Percentiles rank a stretch among this genome's conserved stretches.
Evolutionary conservation across 805 yeast species (phyloP).

Genomic region (Spathaspora hagerdaliae): DNA sequence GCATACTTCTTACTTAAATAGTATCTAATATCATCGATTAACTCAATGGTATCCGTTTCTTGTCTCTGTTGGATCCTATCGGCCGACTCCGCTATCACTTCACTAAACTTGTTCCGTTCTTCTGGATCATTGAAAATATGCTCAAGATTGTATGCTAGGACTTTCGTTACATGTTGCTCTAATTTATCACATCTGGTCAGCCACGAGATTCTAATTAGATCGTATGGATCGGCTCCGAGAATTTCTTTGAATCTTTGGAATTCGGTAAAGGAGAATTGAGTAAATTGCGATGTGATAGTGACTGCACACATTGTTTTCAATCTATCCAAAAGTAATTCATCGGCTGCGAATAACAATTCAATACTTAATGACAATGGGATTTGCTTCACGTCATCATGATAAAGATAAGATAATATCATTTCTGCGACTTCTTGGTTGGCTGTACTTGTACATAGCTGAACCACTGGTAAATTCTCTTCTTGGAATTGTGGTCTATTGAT

Average conservation of each 20-base stretch:
- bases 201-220: conserved; percentile 65
- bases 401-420: conserved; percentile 50
- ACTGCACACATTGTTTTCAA: conserved; percentile 63
- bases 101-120: conserved; percentile 18
- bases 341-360: conserved; percentile 58
- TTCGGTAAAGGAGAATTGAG: conserved; percentile 15
- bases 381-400: conserved; percentile 50
- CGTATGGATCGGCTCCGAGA: conserved; percentile 44
- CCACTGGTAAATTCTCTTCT: conserved; percentile 20
- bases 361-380: conserved; percentile 49
- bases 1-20: conserved; percentile 44
- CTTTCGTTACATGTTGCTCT: conserved; percentile 58
- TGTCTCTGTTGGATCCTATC: conserved; percentile 55
- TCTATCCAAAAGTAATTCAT: conserved; percentile 55
- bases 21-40: conserved; percentile 73
- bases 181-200: conserved; percentile 57
- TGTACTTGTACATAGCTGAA: conserved; percentile 22
- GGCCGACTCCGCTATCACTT: conserved; percentile 44
- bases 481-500: conserved; percentile 13
- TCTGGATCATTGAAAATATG: conserved; percentile 27
- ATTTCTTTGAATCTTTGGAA: conserved; percentile 14
- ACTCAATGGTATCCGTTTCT: conserved; percentile 75
- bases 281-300: conserved; percentile 31
- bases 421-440: conserved; percentile 37
- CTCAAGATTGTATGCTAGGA: conserved; percentile 49